Evolutionary conservation across 2,329 filamentous ascomycete species (phyloP), one percentile per base, ranked within the genome.

Genomic region (Colletotrichum truncatum): DNA sequence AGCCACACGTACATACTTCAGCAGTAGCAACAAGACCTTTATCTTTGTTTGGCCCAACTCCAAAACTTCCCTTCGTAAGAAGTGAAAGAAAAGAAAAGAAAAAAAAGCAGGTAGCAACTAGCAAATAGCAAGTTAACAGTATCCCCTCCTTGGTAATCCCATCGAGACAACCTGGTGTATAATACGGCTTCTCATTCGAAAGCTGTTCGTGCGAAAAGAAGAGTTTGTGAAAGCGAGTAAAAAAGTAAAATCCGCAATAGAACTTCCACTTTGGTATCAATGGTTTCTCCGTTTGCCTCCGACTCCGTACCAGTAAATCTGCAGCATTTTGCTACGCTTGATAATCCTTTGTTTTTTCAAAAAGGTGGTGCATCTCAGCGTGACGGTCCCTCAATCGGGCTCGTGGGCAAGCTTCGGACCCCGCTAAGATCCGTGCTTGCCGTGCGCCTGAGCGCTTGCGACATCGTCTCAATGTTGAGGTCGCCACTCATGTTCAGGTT

Each of bases 391-490:
- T 88, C 85, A 30, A 87, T 79, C 1, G 88, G 88, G 71, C 88
- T 90, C 32, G 83, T 78, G 4, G 88, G 87, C 54, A 82, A 79
- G 76, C 88, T 90, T 66, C 85, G 80, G 49, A 83, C 74, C 49
- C 78, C 81, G 69, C 83, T 82, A 62, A 98, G 80, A 75, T 98
- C 95, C 16, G 91, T 88, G 77, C 93, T 97, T 45, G 90, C 93
- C 12, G 94, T 97, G 76, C 93, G 91, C 74, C 92, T 85, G 73
- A 98, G 82, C 14, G 93, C 94, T 78, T 98, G 94, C 55, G 91
- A 87, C 94, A 98, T 97, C 4, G 94, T 98, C 82, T 98, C 94
- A 69, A 98, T 92, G 64, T 92, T 93, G 65, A 98, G 81, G 68
- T 97, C 94, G 25, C 89, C 87, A 46, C 83, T 85, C 43, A 58